Evolutionary conservation across 768 basidiomycete genomes (phyloP), one percentile per base, ranked within the genome.

Genomic region (Podaxis sp.): DNA sequence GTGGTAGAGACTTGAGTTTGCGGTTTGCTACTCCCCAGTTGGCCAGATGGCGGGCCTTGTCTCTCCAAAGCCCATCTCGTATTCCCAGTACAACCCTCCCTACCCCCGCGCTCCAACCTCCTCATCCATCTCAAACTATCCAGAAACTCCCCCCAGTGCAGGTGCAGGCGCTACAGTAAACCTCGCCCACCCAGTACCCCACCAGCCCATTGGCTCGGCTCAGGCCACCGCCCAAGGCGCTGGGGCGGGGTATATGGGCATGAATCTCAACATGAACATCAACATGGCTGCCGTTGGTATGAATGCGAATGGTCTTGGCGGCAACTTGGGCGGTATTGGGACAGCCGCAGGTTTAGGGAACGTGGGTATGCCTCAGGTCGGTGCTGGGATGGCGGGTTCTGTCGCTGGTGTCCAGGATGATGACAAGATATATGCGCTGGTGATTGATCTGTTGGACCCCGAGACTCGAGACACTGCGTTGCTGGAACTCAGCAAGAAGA

Each of bases 401-500:
- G 54, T 65, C 13, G 66, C 64, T 33, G 62, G 43, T 22, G 73
- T 82, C 22, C 84, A 85, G 38, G 83, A 84, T 61, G 83, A 85
- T 62, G 72, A 73, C 67, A 96, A 97, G 79, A 97, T 99, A 49
- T 96, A 94, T 75, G 79, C 82, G 11, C 83, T 98, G 57, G 95
- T 98, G 63, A 87, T 94, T 66, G 93, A 96, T 61, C 78, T 96
- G 27, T 83, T 91, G 80, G 89, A 93, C 69, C 87, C 90, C 1
- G 83, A 79, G 59, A 85, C 89, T n/a, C 84, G 96, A 65, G 97
- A 99, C 72, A 82, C 82, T 2, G 96, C 97, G 1, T 79, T 99
- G 54, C 81, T 98, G 58, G 97, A 99, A 77, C 81, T 99, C 69
- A 96, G 94, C 79, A 98, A 99, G 84, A 98, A 98, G 80, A 81